Evolutionary conservation across 176 grass and related monocot species (phyloP).

Genomic region (Zea luxurians): DNA sequence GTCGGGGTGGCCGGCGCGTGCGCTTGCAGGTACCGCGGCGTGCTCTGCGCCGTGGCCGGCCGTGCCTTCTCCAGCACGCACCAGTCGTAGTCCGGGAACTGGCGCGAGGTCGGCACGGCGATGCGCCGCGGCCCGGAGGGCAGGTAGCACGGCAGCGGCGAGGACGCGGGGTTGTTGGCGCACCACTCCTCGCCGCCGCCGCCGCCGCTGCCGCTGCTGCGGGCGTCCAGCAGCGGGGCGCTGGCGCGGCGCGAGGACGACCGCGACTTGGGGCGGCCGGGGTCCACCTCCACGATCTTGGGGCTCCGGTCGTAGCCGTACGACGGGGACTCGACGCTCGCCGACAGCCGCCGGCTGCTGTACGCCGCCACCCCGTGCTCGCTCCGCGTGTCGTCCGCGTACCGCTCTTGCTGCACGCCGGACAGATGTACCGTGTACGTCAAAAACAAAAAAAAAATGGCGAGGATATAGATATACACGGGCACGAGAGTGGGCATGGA

Average conservation of each 20-base stretch:
- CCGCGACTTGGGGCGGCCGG: slow-evolving; percentile 70
- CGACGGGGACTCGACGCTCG: slow-evolving; percentile 71
- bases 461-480: too few species aligned
- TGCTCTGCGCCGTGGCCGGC: slow-evolving; percentile 81
- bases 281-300: slow-evolving; percentile 93
- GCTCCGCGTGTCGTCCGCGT: slow-evolving; percentile 61
- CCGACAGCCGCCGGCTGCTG: slow-evolving; percentile 63
- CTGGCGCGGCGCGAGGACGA: slow-evolving; percentile 72
- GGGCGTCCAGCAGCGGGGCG: slow-evolving; percentile 42
- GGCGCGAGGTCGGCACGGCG: slow-evolving; percentile 47
- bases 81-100: slow-evolving; percentile 64
- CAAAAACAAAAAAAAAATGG: not conserved
- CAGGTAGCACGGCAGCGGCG: slow-evolving; percentile 44
- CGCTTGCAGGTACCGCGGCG: slow-evolving; percentile 62
- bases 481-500: not conserved
- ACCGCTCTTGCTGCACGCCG: slow-evolving; percentile 61
- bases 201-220: not conserved
- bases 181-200: slow-evolving; percentile 46
- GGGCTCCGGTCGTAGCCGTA: slow-evolving; percentile 80
- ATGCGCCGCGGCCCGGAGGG: slow-evolving; percentile 43
- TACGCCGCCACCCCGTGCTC: slow-evolving; percentile 59
- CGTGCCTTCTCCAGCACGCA: slow-evolving; percentile 63
- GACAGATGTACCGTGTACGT: not conserved
- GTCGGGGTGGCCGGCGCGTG: slow-evolving; percentile 58
- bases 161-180: slow-evolving; percentile 40